Evolutionary conservation across 1,284 basidiomycete genomes (phyloP), one percentile per base, ranked within the genome.

Genomic region (Agroathelia rolfsii): DNA sequence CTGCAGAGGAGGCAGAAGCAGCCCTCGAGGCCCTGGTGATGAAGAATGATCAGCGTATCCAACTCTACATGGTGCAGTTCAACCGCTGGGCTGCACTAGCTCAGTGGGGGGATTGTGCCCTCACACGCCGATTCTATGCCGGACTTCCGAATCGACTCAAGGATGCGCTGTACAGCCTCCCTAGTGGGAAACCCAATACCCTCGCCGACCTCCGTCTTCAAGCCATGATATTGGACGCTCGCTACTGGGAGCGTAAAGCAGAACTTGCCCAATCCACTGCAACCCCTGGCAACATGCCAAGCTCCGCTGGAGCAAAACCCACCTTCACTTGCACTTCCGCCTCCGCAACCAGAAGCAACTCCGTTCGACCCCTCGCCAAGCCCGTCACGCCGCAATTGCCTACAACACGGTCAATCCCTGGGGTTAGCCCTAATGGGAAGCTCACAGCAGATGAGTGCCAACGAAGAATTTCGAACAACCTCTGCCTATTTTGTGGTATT

Each of bases 401-500:
- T n/a, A n/a, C n/a, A n/a, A n/a, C n/a, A n/a, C n/a, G n/a, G n/a
- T n/a, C n/a, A n/a, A n/a, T n/a, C n/a, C n/a, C n/a, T n/a, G 35
- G 30, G 17, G 5, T 35, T 0, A 25, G 33, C 1, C 30, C 26
- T 6, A 23, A 34, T 11, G 5, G 37, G 0, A 38, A 35, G 6
- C 33, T 45, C 0, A 30, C 34, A 9, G 4, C 34, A 0, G 32
- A 23, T 6, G 45, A 48, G 15, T 18, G 24, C 0, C 20, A 43
- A 14, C 32, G 38, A 11, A 30, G 32, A 0, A 13, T 36, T 3
- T 18, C 35, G 10, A 26, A 34, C 6, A 38, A 40, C 11, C 38
- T 48, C n/a, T 49, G 44, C 32, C 18, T 46, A n/a, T 44, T 34
- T 32, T 47, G 44, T 20, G 35, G 40, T 2, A 29, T 16, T 4